These are phyloP conservation scores for Haplosporangium sp. DNA, from an alignment of 371 early-diverging fungal species.

Conservation along the genomic window DNA sequence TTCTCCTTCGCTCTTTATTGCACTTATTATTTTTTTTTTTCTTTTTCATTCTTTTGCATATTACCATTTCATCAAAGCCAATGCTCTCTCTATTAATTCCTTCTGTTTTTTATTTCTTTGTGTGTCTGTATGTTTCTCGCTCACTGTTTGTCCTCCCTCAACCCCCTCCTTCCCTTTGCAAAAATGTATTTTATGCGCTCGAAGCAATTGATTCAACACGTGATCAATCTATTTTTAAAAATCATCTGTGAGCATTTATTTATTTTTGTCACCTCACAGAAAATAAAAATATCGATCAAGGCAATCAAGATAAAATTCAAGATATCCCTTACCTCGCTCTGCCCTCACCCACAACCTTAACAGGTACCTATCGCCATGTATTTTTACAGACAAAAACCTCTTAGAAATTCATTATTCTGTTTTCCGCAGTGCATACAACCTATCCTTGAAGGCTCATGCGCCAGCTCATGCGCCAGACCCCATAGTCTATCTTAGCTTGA, in stretches of 20 bases:
- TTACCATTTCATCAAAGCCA: not conserved
- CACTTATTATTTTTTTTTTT: not conserved
- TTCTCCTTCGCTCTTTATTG: not conserved
- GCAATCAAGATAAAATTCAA: too few species aligned
- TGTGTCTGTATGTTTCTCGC: not conserved
- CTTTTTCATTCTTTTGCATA: not conserved
- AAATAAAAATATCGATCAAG: not conserved
- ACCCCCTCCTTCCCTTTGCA: not conserved
- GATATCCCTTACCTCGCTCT: too few species aligned
- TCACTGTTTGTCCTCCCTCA: not conserved
- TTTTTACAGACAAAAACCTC: not conserved
- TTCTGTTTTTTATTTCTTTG: too few species aligned
- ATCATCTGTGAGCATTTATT: not conserved
- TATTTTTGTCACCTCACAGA: not conserved
- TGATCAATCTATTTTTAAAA: not conserved
- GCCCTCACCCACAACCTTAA: too few species aligned
- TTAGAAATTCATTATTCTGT: slow-evolving; percentile 3
- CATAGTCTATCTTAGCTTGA: not conserved
- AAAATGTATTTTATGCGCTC: not conserved
- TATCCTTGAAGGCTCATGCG: too few species aligned
- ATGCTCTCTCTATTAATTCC: too few species aligned
- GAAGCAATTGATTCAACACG: not conserved
- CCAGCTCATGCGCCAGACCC: not conserved
- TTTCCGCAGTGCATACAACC: too few species aligned
- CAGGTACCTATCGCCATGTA: too few species aligned